phyloP scores from a whole-genome alignment of 1,284 basidiomycete species.

The Malassezia slooffiae region DNA sequence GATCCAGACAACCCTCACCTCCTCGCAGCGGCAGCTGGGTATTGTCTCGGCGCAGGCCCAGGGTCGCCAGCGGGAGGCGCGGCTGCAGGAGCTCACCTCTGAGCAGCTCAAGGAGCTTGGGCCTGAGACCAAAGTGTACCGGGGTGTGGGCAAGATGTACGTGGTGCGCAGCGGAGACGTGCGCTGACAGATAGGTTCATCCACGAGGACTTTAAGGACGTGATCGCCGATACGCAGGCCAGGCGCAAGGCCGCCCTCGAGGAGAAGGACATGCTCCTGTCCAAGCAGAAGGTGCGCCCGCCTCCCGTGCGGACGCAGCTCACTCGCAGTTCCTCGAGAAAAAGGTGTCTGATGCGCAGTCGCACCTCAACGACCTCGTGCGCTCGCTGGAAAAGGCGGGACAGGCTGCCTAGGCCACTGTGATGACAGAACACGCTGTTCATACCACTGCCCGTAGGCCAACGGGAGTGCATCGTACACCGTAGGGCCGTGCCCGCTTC shows the following conservation, averaged over 20 bases:
- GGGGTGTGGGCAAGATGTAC: constrained; percentile 16
- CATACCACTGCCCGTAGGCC: too few species aligned
- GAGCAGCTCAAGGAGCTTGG: constrained; percentile 12
- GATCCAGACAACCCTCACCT: constrained; percentile 8
- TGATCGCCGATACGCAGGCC: not conserved
- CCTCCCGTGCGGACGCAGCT: not conserved
- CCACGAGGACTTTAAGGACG: constrained; percentile 2
- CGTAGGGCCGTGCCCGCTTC: too few species aligned
- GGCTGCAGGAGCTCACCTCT: constrained; percentile 9
- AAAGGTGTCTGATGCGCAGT: constrained; percentile 11
- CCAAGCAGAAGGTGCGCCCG: constrained; percentile 13
- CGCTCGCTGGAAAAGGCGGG: constrained; percentile 10
- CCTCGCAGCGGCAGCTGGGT: constrained; percentile 13
- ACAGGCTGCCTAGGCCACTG: not conserved
- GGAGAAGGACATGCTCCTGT: constrained; percentile 12
- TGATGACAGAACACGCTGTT: too few species aligned
- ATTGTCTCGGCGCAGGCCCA: constrained; percentile 14
- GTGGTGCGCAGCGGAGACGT: not conserved
- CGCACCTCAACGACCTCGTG: constrained; percentile 16
- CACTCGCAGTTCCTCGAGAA: constrained; percentile 14
- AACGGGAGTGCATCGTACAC: too few species aligned
- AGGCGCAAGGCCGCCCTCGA: constrained; percentile 8
- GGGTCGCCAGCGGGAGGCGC: constrained; percentile 10
- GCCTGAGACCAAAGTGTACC: constrained; percentile 7
- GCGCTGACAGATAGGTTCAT: constrained; percentile 13